Evolutionary conservation across 176 grass and related monocot species (phyloP), one percentile per base, ranked within the genome.

Genomic region (Eleusine coracana): DNA sequence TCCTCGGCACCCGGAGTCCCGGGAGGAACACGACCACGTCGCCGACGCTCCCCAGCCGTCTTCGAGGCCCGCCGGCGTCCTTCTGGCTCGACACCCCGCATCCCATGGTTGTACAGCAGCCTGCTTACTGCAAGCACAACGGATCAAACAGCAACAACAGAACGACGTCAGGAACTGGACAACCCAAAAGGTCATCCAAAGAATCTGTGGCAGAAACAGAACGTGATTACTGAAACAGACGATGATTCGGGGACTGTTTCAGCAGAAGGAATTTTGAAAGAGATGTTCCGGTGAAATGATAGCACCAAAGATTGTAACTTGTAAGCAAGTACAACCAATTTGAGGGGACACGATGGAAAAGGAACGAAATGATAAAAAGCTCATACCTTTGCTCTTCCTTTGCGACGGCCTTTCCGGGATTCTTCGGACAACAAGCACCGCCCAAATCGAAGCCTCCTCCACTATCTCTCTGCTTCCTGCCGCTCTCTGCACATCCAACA

Each of bases 11-110:
- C 55, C 96, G 92, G 82, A 98, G 84, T 39, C 96, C 96, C 4
- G 96, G 95, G 6, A 95, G 66, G 84, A 93, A 98, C 12, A 98
- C 96, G 71, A 94, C 90, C 59, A 98, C 88, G 67, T 98, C 90
- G 34, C 92, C 92, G 71, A 98, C 90, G 89, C 90, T 90, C 55
- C 74, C 86, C 51, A 80, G 89, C 31, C 61, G 81, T 51, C 85
- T 84, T 74, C 92, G 80, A 4, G 52, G 69, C 14, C 83, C 68
- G n/a, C 85, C 75, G 37, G 84, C 42, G 62, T 93, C 85, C 56
- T 86, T 89, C 66, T 87, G 82, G 48, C 49, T 91, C 45, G 96
- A 98, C 76, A 80, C 2, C 4, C 88, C 70, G 77, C 96, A 98
- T 45, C 92, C 96, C 96, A 98, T 98, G 78, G 39, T 58, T 45